Base-by-base conservation (phyloP, 1,139 yeast species). In the Torulaspora pretoriensis region DNA sequence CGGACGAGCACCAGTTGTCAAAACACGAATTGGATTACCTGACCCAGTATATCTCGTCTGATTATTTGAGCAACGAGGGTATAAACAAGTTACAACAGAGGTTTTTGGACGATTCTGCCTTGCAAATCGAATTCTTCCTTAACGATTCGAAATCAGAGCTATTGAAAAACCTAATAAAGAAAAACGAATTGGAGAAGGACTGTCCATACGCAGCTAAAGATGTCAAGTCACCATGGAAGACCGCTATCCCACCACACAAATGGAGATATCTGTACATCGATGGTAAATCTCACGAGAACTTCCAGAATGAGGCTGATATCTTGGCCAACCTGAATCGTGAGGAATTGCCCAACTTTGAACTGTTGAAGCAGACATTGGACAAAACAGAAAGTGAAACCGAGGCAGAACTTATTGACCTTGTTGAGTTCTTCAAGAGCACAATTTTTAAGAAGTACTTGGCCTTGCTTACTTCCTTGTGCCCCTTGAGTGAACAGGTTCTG, bases 201-300 rank as follows among this genome's bases (percentile, higher is more conserved):
- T 77, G 81, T 53, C 96, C 97, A 2, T 68, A 67, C 39, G 65
- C 61, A 1, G 74, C 83, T 6, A 60, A 64, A 2, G 86, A 86
- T 25, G 78, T 88, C 1, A 48, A 60, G 12, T 69, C 66, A 45
- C 96, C 96, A 2, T 94, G 98, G 98, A 81, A 84, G 53, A 74
- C 90, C 38, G 94, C 97, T 0, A 78, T 85, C 33, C 97, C 98
- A 12, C 95, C 97, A 8, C 97, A 90, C 63, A 89, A 94, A 61
- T 92, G 88, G 67, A 72, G 97, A 51, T 94, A 75, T 64, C 66
- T 89, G 73, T 92, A 88, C 61, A 73, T 90, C 36, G 94, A 86
- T 59, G 92, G 90, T n/a, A 76, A 70, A 46, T 55, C 70, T 27
- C 57, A 55, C 12, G 68, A 65, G 40, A 53, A 58, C 30, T 54